phyloP scores from a whole-genome alignment of 805 yeast genomes.

The Yarrowia alimentaria region DNA sequence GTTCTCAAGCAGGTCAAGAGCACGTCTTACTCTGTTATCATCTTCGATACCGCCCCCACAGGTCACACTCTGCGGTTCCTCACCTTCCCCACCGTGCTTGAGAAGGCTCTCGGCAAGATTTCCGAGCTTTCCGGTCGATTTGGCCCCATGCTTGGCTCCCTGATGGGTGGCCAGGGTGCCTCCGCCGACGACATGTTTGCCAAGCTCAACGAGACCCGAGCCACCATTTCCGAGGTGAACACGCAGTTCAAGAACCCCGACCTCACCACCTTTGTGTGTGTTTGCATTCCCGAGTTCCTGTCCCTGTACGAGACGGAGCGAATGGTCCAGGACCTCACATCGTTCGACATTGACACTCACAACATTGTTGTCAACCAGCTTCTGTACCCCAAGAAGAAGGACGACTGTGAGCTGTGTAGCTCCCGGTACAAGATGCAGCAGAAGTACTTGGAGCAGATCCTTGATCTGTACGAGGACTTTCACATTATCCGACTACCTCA shows the following conservation, averaged over 20 bases:
- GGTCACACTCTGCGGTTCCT: slow-evolving; percentile 96
- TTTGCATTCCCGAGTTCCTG: slow-evolving; percentile 94
- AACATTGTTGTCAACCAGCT: slow-evolving; percentile 94
- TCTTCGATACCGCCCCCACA: slow-evolving; percentile 99
- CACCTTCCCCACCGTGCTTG: slow-evolving; percentile 90
- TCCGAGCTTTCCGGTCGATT: slow-evolving; percentile 80
- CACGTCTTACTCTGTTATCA: slow-evolving; percentile 75
- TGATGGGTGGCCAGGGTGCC: slow-evolving; percentile 59
- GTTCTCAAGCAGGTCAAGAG: slow-evolving; percentile 93
- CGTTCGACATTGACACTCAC: slow-evolving; percentile 94
- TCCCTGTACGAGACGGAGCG: slow-evolving; percentile 97
- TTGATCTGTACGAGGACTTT: slow-evolving; percentile 94
- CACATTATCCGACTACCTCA: slow-evolving; percentile 95
- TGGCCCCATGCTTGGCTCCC: slow-evolving; percentile 82
- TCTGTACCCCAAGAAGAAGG: slow-evolving; percentile 70
- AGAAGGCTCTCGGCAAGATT: slow-evolving; percentile 80
- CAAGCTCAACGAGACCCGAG: slow-evolving; percentile 77
- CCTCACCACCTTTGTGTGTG: slow-evolving; percentile 87
- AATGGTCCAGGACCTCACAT: slow-evolving; percentile 91
- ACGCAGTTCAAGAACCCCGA: slow-evolving; percentile 96
- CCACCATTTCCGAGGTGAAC: slow-evolving; percentile 80
- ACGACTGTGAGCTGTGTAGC: slow-evolving; percentile 81
- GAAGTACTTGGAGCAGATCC: slow-evolving; percentile 92
- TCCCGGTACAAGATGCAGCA: slow-evolving; percentile 95
- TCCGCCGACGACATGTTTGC: slow-evolving; percentile 62